phyloP scores from a whole-genome alignment of 2,329 filamentous ascomycete genomes.

The Aspergillus aculeatus region DNA sequence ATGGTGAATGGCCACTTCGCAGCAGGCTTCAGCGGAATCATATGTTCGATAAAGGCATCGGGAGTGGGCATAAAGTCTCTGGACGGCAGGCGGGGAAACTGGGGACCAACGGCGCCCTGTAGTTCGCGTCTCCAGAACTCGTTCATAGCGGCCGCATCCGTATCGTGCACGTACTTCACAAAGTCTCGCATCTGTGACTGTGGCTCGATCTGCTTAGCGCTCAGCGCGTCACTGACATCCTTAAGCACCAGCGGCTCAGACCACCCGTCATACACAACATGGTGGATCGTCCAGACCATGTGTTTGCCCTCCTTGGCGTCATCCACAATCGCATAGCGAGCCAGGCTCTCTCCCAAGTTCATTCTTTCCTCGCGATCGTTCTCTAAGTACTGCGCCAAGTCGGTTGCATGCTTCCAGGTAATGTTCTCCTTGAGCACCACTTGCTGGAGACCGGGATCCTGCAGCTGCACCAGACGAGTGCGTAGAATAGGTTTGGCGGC shows the following conservation, averaged over 20 bases:
- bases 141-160: conserved; percentile 41
- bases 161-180: conserved; percentile 48
- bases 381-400: conserved; percentile 28
- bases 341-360: conserved; percentile 36
- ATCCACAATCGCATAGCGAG: conserved; percentile 37
- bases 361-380: conserved; percentile 29
- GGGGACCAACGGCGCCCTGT: conserved; percentile 45
- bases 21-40: conserved; percentile 30
- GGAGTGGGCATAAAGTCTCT: conserved; percentile 48
- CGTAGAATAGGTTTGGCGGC: conserved; percentile 46
- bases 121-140: conserved; percentile 52
- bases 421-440: conserved; percentile 36
- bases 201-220: conserved; percentile 17
- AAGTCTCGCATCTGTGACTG: conserved; percentile 47
- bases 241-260: conserved; percentile 40
- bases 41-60: conserved; percentile 46
- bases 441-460: conserved; percentile 36
- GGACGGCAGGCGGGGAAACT: conserved; percentile 52
- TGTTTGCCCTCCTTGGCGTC: conserved; percentile 28
- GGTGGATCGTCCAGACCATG: conserved; percentile 53
- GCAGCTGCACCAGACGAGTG: conserved; percentile 43
- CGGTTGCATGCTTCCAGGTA: conserved; percentile 29
- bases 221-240: conserved; percentile 30
- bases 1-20: conserved; percentile 40
- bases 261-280: conserved; percentile 54